Base-by-base conservation (phyloP, 2,329 filamentous ascomycete genomes). In the Calonectria pseudoturangicola region DNA sequence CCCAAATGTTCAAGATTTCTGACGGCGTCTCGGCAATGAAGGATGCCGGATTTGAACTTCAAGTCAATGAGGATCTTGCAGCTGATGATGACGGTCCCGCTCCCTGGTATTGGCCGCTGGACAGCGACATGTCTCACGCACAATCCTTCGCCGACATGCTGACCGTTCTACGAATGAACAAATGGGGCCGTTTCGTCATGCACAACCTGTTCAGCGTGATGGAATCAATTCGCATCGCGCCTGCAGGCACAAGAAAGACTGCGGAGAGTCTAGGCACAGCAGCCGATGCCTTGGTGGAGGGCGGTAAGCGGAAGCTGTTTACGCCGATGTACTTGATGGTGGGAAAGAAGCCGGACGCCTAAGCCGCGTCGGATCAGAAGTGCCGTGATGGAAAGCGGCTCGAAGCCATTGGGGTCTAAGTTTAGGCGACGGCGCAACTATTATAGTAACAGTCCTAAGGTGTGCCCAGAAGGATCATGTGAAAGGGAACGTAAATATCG, bases 321-420 rank as follows among this genome's bases (percentile, higher is more conserved):
- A 98, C 95, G 3, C 96, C 96, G 25, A 98, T 98, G 96, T 98
- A 97, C 86, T 86, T 98, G 81, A 97, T 98, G 94, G 91, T 98
- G 65, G 95, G 91, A 69, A 91, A 93, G 85, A 98, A 98, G 88
- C 94, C 95, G 1, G 36, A 60, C 13, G 54, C 54, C 21, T 60
- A 18, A 41, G 33, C 36, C n/a, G 36, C 15, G 54, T 18, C 54
- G 54, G 21, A 13, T 18, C 21, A 27, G 15, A 21, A 41, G 18
- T 27, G 54, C 54, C 21, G 36, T 28, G 36, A 33, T 60, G 36
- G 33, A 16, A 39, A 3, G 9, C 4, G 54, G 54, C 36, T 39
- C 21, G 21, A 27, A 28, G 54, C 54, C n/a, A 39, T 25, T 41
- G 13, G 33, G 33, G 54, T 58, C 21, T 60, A 60, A 18, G 54